Conservation (phyloP, 2,329 filamentous ascomycete species). For the Calonectria crousiana region DNA sequence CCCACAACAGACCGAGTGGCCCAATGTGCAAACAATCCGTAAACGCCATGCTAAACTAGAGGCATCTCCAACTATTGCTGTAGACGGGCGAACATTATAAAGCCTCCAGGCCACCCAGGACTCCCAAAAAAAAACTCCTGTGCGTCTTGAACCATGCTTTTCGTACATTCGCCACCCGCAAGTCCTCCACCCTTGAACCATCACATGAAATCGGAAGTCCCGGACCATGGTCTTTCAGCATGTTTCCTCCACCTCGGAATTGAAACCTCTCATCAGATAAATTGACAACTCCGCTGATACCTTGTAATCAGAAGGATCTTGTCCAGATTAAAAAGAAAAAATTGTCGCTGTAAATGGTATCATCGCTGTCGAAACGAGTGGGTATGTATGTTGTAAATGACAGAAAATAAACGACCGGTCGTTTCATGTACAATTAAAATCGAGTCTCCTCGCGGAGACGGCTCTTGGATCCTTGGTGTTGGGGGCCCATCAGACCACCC, state of each 20-base stretch:
- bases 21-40: slow-evolving; percentile 19
- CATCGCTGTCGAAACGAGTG: slow-evolving; percentile 48
- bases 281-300: background rate
- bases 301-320: slow-evolving; percentile 8
- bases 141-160: slow-evolving; percentile 21
- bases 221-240: background rate
- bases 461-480: slow-evolving; percentile 64
- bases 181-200: background rate
- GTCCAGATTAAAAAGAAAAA: slow-evolving; percentile 40
- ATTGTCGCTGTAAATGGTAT: slow-evolving; percentile 44
- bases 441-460: slow-evolving; percentile 67
- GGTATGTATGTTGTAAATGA: slow-evolving; percentile 45
- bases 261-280: background rate
- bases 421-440: slow-evolving; percentile 51
- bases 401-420: slow-evolving; percentile 40
- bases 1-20: background rate
- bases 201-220: background rate
- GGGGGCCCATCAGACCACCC: slow-evolving; percentile 60
- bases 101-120: slow-evolving; percentile 9
- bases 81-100: slow-evolving; percentile 7
- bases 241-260: background rate
- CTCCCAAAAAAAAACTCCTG: slow-evolving; percentile 13
- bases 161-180: slow-evolving; percentile 21
- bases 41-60: slow-evolving; percentile 33
- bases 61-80: slow-evolving; percentile 17